Conservation (phyloP, 2,329 filamentous ascomycete species). For the Pyrenophora graminea region DNA sequence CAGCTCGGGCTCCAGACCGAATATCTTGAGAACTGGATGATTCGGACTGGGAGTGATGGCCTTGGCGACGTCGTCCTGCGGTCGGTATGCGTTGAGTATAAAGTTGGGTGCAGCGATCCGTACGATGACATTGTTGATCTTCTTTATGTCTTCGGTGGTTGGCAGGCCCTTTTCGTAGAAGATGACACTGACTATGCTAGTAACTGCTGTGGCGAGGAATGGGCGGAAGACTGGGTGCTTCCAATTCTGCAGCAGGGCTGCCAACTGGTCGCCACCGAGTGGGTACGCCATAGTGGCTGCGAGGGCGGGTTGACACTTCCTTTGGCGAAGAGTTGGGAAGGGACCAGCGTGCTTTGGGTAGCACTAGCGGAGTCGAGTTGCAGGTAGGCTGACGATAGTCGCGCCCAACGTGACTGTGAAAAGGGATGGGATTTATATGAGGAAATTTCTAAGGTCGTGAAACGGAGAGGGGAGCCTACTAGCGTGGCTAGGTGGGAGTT, state of each 20-base stretch:
- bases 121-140: neutral
- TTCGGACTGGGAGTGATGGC: neutral
- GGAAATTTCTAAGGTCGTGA: neutral
- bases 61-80: too few species aligned
- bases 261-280: neutral
- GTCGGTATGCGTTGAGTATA: neutral
- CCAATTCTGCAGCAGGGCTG: neutral
- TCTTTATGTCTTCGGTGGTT: neutral
- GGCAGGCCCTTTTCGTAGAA: neutral
- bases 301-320: neutral
- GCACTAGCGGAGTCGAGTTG: neutral
- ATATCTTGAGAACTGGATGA: neutral
- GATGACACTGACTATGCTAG: neutral
- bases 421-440: too few species aligned
- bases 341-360: too few species aligned
- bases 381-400: neutral
- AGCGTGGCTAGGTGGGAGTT: neutral
- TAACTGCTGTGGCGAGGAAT: neutral
- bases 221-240: neutral
- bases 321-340: neutral
- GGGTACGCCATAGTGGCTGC: neutral
- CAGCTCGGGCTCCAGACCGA: neutral
- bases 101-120: neutral
- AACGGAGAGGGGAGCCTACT: neutral
- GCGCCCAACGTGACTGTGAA: too few species aligned